These are phyloP conservation scores for Tricholoma sp. DNA, from an alignment of 768 basidiomycete species.

Conservation along the genomic window DNA sequence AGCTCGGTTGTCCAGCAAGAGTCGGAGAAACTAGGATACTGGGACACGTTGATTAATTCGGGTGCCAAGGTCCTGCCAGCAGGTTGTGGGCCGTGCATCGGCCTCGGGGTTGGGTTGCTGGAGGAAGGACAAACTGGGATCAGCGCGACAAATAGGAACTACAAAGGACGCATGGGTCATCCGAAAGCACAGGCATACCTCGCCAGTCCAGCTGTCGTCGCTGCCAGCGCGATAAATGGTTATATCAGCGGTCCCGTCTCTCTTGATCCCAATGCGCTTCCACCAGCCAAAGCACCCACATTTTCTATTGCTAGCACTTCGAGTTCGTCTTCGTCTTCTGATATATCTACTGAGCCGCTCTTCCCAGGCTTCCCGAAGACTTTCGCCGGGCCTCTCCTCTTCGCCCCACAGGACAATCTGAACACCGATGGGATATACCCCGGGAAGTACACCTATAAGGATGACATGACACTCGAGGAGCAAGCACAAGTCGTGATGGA, in stretches of 20 bases:
- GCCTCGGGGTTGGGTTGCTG: slow-evolving; percentile 86
- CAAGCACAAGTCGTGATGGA: slow-evolving; percentile 99
- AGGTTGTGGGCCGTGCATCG: slow-evolving; percentile 98
- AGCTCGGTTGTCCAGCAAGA: slow-evolving; percentile 90
- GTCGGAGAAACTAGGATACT: slow-evolving; percentile 79
- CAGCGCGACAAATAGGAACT: slow-evolving; percentile 97
- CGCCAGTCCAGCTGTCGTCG: slow-evolving; percentile 94
- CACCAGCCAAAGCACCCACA: slow-evolving; percentile 45
- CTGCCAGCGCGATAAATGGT: slow-evolving; percentile 90
- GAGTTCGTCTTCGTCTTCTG: slow-evolving; percentile 20
- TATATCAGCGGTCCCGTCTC: slow-evolving; percentile 82
- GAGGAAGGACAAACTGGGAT: slow-evolving; percentile 96
- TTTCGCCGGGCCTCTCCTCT: slow-evolving; percentile 85
- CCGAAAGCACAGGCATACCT: slow-evolving; percentile 95
- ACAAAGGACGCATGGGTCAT: slow-evolving; percentile 98
- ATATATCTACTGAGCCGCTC: slow-evolving; percentile 52
- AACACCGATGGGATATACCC: slow-evolving; percentile 99
- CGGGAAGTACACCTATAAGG: slow-evolving; percentile 98
- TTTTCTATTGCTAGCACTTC: slow-evolving; percentile 46
- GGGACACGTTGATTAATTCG: slow-evolving; percentile 79
- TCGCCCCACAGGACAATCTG: slow-evolving; percentile 93
- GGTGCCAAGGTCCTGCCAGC: slow-evolving; percentile 93
- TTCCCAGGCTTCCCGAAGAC: slow-evolving; percentile 76
- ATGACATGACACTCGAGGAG: slow-evolving; percentile 92
- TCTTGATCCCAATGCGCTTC: slow-evolving; percentile 48